Evolutionary conservation across 1,139 yeast genomes (phyloP).

Genomic region (Geotrichum restrictum): DNA sequence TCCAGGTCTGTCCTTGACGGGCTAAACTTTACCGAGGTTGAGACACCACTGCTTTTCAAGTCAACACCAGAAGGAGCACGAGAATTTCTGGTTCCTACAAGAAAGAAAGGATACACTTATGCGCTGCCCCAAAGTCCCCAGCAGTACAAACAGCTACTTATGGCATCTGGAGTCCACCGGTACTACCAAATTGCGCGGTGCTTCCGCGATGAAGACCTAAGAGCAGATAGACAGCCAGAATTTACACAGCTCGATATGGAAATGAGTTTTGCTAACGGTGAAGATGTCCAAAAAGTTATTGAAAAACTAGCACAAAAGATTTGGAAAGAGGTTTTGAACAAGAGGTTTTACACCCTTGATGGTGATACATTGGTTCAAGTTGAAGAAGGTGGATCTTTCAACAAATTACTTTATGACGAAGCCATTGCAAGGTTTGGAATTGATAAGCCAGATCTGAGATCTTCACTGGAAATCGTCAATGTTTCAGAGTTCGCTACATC

Average conservation of each 20-base stretch:
- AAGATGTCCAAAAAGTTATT: conserved; percentile 64
- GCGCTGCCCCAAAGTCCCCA: conserved; percentile 98
- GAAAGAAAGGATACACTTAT: conserved; percentile 58
- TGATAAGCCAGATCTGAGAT: conserved; percentile 87
- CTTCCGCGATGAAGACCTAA: conserved; percentile 90
- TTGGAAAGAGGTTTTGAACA: conserved; percentile 50
- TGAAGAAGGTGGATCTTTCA: conserved; percentile 31
- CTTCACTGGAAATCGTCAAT: conserved; percentile 47
- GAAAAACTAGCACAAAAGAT: conserved; percentile 53
- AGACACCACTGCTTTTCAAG: conserved; percentile 87
- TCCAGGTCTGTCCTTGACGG: conserved; percentile 51
- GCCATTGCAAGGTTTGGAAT: conserved; percentile 78
- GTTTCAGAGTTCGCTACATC: conserved; percentile 28
- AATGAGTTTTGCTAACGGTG: conserved; percentile 73
- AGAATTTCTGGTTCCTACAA: conserved; percentile 89
- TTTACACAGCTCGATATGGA: conserved; percentile 94
- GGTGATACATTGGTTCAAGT: conserved; percentile 13
- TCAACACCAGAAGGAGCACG: conserved; percentile 98
- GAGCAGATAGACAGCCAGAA: conserved; percentile 96
- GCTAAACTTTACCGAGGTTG: conserved; percentile 67
- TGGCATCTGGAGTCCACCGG: conserved; percentile 86
- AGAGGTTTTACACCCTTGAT: conserved; percentile 38
- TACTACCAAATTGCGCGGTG: conserved; percentile 92
- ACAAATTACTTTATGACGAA: conserved; percentile 56
- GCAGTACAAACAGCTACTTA: conserved; percentile 87